A percentile compares a stretch with the other conserved stretches of the same genome.
phyloP scores from a whole-genome alignment of 352 stramenopile species.

The Pythium myriotylum region DNA sequence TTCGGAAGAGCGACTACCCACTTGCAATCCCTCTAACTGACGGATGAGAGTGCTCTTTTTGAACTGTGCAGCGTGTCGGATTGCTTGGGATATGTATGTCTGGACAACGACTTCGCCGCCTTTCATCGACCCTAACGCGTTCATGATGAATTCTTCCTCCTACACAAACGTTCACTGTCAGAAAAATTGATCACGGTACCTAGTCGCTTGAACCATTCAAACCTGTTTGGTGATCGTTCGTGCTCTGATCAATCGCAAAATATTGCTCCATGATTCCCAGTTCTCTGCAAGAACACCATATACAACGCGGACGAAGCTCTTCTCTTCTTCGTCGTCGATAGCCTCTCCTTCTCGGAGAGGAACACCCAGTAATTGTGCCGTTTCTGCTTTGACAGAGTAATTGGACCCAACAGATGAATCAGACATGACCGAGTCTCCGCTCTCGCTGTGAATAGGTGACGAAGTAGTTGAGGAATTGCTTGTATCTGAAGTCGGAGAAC shows the following conservation, averaged over 20 bases:
- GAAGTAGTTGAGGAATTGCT: constrained; percentile 54
- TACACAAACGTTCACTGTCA: constrained; percentile 20
- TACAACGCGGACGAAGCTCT: constrained; percentile 66
- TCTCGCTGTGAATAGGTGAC: constrained; percentile 67
- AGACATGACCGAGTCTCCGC: constrained; percentile 57
- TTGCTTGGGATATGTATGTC: constrained; percentile 77
- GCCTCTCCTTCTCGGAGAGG: constrained; percentile 66
- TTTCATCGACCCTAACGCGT: constrained; percentile 71
- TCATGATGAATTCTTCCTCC: constrained; percentile 83
- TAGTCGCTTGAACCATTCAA: background rate
- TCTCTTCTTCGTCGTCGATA: constrained; percentile 46
- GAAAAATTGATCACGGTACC: background rate
- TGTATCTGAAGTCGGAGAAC: constrained; percentile 55
- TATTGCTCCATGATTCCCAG: constrained; percentile 84
- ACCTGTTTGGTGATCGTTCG: constrained; percentile 74
- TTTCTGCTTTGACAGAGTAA: constrained; percentile 80
- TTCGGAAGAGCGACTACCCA: background rate
- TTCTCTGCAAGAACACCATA: constrained; percentile 85
- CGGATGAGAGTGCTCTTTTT: constrained; percentile 63
- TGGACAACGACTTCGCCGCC: constrained; percentile 55
- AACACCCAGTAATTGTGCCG: constrained; percentile 78
- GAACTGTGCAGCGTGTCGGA: constrained; percentile 63
- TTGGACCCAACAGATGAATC: constrained; percentile 69
- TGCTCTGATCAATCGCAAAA: constrained; percentile 78
- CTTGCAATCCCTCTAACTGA: constrained; percentile 46